Conservation (phyloP, 2,329 filamentous ascomycete species). For the Beauveria varroae region DNA sequence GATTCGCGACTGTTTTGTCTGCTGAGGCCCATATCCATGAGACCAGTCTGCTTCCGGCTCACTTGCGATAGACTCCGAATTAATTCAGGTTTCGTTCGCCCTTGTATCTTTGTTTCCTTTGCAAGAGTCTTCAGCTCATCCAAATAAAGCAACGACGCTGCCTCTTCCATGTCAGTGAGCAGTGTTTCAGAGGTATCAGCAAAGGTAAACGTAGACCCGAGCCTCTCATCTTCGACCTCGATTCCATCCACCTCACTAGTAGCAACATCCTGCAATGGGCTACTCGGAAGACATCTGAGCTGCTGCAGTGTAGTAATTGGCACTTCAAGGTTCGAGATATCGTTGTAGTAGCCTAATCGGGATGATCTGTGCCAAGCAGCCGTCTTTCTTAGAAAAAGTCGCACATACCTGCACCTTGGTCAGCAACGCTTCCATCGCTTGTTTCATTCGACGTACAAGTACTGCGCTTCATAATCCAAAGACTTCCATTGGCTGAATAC, state of each 20-base stretch:
- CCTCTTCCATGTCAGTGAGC: conserved; percentile 75
- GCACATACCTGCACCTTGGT: conserved; percentile 61
- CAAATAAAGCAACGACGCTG: conserved; percentile 70
- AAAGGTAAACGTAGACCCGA: conserved; percentile 62
- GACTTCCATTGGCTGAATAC: conserved; percentile 71
- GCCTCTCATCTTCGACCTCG: conserved; percentile 32
- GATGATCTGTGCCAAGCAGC: conserved; percentile 82
- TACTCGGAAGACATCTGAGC: conserved; percentile 44
- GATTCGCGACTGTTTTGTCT: conserved; percentile 56
- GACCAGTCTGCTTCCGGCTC: conserved; percentile 66
- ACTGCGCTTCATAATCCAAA: conserved; percentile 79
- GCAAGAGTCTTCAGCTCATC: conserved; percentile 81
- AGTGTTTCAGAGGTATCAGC: conserved; percentile 68
- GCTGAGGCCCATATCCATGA: conserved; percentile 62
- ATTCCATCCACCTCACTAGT: conserved; percentile 22
- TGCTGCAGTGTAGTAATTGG: conserved; percentile 61
- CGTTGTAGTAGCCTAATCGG: conserved; percentile 70
- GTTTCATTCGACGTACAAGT: conserved; percentile 54
- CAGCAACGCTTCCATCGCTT: conserved; percentile 3
- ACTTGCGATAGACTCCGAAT: conserved; percentile 64
- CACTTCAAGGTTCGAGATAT: conserved; percentile 65
- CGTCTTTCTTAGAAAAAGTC: conserved; percentile 86
- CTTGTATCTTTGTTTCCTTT: conserved; percentile 78
- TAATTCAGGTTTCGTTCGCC: conserved; percentile 80
- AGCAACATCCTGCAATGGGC: conserved; percentile 3